A percentile compares a stretch with the other conserved stretches of the same genome.
Conservation (phyloP, 768 basidiomycete species). For the Austroboletus festivus region DNA sequence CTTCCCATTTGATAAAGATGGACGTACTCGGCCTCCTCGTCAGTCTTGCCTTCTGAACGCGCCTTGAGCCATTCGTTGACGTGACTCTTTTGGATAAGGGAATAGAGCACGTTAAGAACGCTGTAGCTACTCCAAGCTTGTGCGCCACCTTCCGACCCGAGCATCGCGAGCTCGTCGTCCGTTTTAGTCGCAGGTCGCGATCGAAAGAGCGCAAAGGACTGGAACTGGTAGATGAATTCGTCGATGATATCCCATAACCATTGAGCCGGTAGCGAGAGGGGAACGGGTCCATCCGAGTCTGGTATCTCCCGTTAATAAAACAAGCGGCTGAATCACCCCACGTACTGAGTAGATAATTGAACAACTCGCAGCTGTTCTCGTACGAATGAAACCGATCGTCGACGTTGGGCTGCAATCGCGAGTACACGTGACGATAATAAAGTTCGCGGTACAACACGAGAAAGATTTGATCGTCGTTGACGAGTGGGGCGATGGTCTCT, state of each 20-base stretch:
- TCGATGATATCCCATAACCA: slow-evolving; percentile 99
- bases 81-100: slow-evolving; percentile 94
- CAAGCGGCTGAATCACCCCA: too few relatives aligned
- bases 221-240: slow-evolving; percentile 98
- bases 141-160: slow-evolving; percentile 71
- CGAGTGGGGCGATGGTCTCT: slow-evolving; percentile 90
- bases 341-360: slow-evolving; percentile 92
- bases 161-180: slow-evolving; percentile 82
- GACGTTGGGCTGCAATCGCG: slow-evolving; percentile 89
- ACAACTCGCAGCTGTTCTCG: slow-evolving; percentile 96
- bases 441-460: slow-evolving; percentile 95
- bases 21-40: slow-evolving; percentile 81
- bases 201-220: slow-evolving; percentile 91
- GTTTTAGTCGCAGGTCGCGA: slow-evolving; percentile 81
- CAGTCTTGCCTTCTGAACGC: slow-evolving; percentile 71
- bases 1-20: neutral
- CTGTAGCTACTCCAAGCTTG: slow-evolving; percentile 98
- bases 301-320: neutral
- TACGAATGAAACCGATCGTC: slow-evolving; percentile 98
- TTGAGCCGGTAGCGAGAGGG: slow-evolving; percentile 92
- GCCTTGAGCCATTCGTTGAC: slow-evolving; percentile 92
- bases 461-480: slow-evolving; percentile 95
- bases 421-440: slow-evolving; percentile 95
- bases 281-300: slow-evolving; percentile 91
- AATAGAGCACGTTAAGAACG: slow-evolving; percentile 97